Percentiles rank a stretch among this genome's conserved stretches.
Conservation (phyloP, 495 filamentous ascomycete species). For the Astrothelium subdiscretum region DNA sequence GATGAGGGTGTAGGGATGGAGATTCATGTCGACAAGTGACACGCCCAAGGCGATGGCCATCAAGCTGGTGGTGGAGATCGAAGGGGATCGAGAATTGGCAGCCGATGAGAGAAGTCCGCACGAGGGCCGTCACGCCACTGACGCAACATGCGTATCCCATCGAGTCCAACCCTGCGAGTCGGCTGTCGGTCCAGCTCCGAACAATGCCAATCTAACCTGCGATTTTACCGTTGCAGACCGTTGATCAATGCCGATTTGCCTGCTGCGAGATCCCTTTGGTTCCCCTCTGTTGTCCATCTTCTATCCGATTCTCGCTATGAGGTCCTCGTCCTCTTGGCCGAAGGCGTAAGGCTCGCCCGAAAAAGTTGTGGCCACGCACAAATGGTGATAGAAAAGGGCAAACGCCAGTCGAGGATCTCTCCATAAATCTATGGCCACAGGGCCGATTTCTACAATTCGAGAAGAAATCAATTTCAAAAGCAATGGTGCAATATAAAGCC, state of each 20-base stretch:
- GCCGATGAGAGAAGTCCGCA: background rate
- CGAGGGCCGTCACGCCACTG: conserved; percentile 1
- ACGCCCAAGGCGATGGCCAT: background rate
- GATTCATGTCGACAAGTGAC: background rate
- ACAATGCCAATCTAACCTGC: background rate
- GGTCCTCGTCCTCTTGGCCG: background rate
- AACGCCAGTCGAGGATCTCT: too few relatives aligned
- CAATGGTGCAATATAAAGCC: too few relatives aligned
- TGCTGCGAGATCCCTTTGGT: background rate
- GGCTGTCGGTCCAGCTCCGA: background rate
- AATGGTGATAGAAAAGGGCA: too few relatives aligned
- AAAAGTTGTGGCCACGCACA: too few relatives aligned
- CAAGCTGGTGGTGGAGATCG: conserved; percentile 1
- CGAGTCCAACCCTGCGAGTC: background rate
- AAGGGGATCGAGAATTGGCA: background rate
- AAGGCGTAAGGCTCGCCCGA: too few relatives aligned
- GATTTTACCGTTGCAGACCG: background rate
- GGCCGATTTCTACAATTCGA: too few relatives aligned
- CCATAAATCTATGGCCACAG: too few relatives aligned
- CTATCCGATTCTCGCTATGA: background rate
- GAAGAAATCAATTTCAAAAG: too few relatives aligned
- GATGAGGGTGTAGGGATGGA: conserved; percentile 1
- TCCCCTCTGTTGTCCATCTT: background rate
- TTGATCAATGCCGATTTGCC: background rate
- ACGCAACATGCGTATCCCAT: background rate